Evolutionary conservation across 2,329 filamentous ascomycete genomes (phyloP), one percentile per base, ranked within the genome.

Genomic region (Alternaria sp.): DNA sequence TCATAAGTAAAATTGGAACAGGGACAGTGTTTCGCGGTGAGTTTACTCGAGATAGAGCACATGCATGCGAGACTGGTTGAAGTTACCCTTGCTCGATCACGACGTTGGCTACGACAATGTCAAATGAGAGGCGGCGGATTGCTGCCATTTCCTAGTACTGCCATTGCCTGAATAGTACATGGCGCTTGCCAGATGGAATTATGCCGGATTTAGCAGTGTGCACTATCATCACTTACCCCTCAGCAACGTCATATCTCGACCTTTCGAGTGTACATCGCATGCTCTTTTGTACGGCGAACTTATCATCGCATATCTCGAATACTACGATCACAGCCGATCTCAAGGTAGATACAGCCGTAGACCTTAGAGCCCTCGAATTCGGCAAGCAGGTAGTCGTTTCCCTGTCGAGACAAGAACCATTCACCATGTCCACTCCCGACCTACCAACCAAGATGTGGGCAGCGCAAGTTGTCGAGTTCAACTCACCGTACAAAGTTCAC

Each of bases 401-500:
- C 3, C 12, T 20, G 11, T 16, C 12, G 10, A 49, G 8, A 34
- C 5, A 34, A 34, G 12, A 18, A 22, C 16, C 11, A 43, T 22
- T 6, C 22, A 49, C 34, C 45, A 64, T 62, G 60, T 40, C 63
- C 45, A 54, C 64, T 9, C 41, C 68, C 30, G 58, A 69, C 28
- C 74, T 84, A 34, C 82, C 82, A 10, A 73, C 79, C 22, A 78
- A 73, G 43, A 85, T 85, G 83, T 77, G 80, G 32, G 82, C 83
- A 30, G 78, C 81, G 46, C 83, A 84, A 67, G 74, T 85, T 16
- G 74, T 81, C n/a, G 80, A 84, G 74, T 86, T 79, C 80, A 82
- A 87, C 64, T 79, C 83, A 63, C 86, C 86, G 6, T 88, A 89
- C 74, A 69, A 82, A 52, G 78, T 89, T 60, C 81, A 81, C 66